Evolutionary conservation across 129 eudicot species (phyloP).

Genomic region (Pulicaria dysenterica): DNA sequence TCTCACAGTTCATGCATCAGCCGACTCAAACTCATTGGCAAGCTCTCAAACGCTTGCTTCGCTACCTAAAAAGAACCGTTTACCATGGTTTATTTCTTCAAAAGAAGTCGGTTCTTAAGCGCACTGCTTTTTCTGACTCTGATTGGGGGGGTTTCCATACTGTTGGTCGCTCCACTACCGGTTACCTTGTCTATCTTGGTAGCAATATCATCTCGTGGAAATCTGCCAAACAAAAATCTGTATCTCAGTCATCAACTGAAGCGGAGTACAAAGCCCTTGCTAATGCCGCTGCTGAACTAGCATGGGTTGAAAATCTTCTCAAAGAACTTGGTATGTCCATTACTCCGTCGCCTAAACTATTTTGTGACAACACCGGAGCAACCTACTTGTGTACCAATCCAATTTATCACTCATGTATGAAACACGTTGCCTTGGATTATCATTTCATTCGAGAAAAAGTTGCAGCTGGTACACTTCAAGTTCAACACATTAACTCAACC

Average conservation of each 20-base stretch:
- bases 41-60: not conserved
- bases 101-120: too few relatives aligned
- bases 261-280: conserved; percentile 4
- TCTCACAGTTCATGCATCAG: not conserved
- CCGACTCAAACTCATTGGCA: not conserved
- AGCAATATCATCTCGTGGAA: not conserved
- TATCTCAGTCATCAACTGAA: not conserved
- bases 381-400: not conserved
- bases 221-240: not conserved
- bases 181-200: not conserved
- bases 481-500: not conserved
- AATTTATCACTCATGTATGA: not conserved
- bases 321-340: not conserved
- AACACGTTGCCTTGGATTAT: not conserved
- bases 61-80: not conserved
- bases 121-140: not conserved
- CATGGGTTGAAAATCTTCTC: conserved; percentile 12
- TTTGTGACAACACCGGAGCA: not conserved
- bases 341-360: not conserved
- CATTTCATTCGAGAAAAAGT: not conserved
- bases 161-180: not conserved
- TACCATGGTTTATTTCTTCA: not conserved
- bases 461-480: not conserved
- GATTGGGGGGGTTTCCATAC: not conserved
- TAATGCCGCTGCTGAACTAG: not conserved